phyloP scores from a whole-genome alignment of 2,329 filamentous ascomycete species.

The Paecilomyces dactylethromorphus region DNA sequence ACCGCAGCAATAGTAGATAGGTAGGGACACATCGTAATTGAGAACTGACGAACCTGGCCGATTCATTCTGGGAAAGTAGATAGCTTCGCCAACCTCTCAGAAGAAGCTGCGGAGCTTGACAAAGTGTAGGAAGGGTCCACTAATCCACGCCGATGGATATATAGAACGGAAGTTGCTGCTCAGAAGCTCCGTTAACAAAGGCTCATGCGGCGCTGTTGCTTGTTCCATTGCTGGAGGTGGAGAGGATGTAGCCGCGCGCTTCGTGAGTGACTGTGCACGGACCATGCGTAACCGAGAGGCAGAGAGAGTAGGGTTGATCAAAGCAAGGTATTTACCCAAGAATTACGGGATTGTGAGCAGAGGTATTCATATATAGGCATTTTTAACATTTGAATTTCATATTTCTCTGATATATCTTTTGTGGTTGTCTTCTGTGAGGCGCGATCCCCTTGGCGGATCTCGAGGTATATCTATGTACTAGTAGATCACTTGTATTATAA shows the following conservation, averaged over 20 bases:
- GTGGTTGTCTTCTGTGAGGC: background rate
- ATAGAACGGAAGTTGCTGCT: slow-evolving; percentile 12
- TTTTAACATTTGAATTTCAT: background rate
- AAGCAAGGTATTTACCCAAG: background rate
- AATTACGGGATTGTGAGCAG: background rate
- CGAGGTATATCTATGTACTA: background rate
- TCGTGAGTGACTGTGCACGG: slow-evolving; percentile 4
- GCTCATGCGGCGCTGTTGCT: slow-evolving; percentile 9
- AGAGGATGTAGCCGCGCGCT: slow-evolving; percentile 15
- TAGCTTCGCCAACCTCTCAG: slow-evolving; percentile 9
- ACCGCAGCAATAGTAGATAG: slow-evolving; percentile 11
- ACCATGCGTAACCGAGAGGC: background rate
- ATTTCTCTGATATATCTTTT: background rate
- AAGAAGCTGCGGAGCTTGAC: slow-evolving; percentile 5
- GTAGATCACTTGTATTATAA: background rate
- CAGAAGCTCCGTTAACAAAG: slow-evolving; percentile 13
- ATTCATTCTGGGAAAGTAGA: slow-evolving; percentile 35
- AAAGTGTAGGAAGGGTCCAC: slow-evolving; percentile 2
- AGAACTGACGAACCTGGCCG: slow-evolving; percentile 40
- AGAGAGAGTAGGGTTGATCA: background rate
- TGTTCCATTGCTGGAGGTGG: slow-evolving; percentile 22
- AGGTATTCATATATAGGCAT: background rate
- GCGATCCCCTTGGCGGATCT: background rate
- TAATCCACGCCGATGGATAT: background rate
- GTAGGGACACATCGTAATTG: slow-evolving; percentile 15